Conservation (phyloP, 1,284 basidiomycete species). For the Coniophora puteana region DNA sequence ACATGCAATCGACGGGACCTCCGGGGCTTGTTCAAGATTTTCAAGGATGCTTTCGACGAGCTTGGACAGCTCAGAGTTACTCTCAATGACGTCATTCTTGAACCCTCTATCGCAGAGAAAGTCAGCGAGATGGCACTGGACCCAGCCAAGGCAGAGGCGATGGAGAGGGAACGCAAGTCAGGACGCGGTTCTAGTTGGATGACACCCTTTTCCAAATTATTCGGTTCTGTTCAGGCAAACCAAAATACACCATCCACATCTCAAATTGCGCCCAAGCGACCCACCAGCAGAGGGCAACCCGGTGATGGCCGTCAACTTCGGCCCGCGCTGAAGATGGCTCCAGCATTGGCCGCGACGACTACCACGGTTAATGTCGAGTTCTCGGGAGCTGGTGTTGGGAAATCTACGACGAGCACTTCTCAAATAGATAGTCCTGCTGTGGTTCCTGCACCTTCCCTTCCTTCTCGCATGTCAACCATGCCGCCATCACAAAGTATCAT, state of each 20-base stretch:
- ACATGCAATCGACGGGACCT: slow-evolving; percentile 81
- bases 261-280: slow-evolving; percentile 20
- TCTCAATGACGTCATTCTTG: slow-evolving; percentile 89
- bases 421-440: slow-evolving; percentile 30
- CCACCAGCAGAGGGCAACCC: slow-evolving; percentile 17
- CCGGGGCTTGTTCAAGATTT: slow-evolving; percentile 77
- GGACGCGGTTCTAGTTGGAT: slow-evolving; percentile 61
- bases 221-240: slow-evolving; percentile 34
- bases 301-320: slow-evolving; percentile 28
- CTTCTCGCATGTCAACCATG: slow-evolving; percentile 16
- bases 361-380: slow-evolving; percentile 95
- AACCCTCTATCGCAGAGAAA: slow-evolving; percentile 72
- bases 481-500: slow-evolving; percentile 41
- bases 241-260: slow-evolving; percentile 10
- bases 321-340: slow-evolving; percentile 69
- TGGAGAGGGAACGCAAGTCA: slow-evolving; percentile 28
- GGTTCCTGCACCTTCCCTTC: slow-evolving; percentile 13
- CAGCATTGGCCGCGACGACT: slow-evolving; percentile 79
- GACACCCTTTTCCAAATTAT: slow-evolving; percentile 76
- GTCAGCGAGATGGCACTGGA: slow-evolving; percentile 73
- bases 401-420: slow-evolving; percentile 63
- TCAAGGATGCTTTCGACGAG: slow-evolving; percentile 85
- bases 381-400: slow-evolving; percentile 70
- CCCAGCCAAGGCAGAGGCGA: slow-evolving; percentile 48
- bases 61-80: slow-evolving; percentile 79